Conservation (phyloP, 129 eudicot species). For the Chrysanthemum makinoi region DNA sequence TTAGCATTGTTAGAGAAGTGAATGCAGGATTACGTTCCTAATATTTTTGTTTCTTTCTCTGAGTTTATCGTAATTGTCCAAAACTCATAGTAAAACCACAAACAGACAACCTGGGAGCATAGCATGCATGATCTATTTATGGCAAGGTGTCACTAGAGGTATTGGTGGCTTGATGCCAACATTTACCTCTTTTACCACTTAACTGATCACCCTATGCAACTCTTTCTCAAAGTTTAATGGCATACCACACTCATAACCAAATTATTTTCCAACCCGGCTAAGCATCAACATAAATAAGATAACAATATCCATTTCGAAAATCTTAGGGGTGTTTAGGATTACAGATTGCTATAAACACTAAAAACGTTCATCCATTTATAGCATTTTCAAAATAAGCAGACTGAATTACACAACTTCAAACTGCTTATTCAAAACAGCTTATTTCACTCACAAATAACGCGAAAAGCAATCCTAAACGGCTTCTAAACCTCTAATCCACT, state of each 20-base stretch:
- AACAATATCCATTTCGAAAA: constrained; percentile 7
- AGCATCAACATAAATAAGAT: neutral
- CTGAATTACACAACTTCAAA: no score
- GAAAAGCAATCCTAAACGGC: no score
- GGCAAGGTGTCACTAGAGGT: neutral
- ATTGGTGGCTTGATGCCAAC: neutral
- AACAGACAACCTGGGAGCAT: neutral
- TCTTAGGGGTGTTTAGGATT: neutral
- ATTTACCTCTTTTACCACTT: neutral
- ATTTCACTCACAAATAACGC: no score
- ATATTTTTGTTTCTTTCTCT: no score
- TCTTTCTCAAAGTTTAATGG: neutral
- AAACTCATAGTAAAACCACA: neutral
- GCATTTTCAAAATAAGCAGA: no score
- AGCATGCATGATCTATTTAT: neutral
- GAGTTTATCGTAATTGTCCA: neutral
- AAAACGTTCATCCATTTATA: no score
- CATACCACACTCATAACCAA: constrained; percentile 18
- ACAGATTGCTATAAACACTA: no score
- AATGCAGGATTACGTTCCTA: no score
- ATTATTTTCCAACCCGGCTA: constrained; percentile 7
- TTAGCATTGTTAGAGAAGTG: no score
- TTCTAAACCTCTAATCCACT: no score
- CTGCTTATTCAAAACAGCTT: no score
- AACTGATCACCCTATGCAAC: neutral